These are phyloP conservation scores for Sarocladiaceae sp. DNA, from an alignment of 2,329 filamentous ascomycete species.

Conservation along the genomic window DNA sequence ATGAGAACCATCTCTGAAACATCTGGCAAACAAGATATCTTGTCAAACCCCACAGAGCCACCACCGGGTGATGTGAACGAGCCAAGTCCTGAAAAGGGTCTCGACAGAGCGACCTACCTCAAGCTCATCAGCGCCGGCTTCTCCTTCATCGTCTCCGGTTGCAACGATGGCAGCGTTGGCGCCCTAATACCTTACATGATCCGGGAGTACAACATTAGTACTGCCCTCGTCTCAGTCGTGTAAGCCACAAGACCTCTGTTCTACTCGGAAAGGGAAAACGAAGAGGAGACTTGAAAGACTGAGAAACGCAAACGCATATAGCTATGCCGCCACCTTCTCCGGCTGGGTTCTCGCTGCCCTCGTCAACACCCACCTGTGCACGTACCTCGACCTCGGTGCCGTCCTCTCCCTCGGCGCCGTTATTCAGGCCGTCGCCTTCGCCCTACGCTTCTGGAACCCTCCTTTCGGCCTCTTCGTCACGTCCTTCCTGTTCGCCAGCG, in stretches of 20 bases:
- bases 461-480: slow-evolving; percentile 11
- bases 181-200: slow-evolving; percentile 61
- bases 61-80: no score
- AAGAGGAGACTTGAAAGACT: no score
- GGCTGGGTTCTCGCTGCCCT: slow-evolving; percentile 13
- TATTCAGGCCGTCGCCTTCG: slow-evolving; percentile 12
- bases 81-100: no score
- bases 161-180: slow-evolving; percentile 62
- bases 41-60: no score
- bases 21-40: no score
- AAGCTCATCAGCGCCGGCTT: slow-evolving; percentile 53
- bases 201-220: slow-evolving; percentile 48
- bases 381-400: slow-evolving; percentile 8
- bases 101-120: slow-evolving; percentile 25
- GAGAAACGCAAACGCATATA: no score
- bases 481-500: slow-evolving; percentile 10
- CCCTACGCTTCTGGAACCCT: slow-evolving; percentile 12
- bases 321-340: slow-evolving; percentile 13
- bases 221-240: slow-evolving; percentile 46
- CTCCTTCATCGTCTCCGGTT: slow-evolving; percentile 62
- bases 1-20: no score
- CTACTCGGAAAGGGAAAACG: no score
- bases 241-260: no score
- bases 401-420: slow-evolving; percentile 12
- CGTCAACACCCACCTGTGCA: slow-evolving; percentile 12